phyloP scores from a whole-genome alignment of 495 filamentous ascomycete species.

The Paragyromitra xinjiangensis region DNA sequence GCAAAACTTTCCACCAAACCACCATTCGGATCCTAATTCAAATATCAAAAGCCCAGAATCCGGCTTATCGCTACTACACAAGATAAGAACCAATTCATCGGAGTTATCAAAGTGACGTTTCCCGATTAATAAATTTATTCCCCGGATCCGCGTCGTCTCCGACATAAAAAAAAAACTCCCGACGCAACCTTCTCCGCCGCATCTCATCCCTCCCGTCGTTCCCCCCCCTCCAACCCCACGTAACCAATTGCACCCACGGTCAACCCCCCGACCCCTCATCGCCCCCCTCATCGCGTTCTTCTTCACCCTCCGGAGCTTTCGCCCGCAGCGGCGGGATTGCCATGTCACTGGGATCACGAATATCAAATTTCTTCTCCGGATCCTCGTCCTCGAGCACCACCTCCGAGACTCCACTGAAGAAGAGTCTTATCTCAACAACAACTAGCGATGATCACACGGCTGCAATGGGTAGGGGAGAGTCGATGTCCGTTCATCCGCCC shows the following conservation, averaged over 20 bases:
- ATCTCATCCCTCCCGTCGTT: neutral
- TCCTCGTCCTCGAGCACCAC: slow-evolving; percentile 47
- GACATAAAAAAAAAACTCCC: slow-evolving; percentile 17
- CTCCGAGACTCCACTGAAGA: slow-evolving; percentile 38
- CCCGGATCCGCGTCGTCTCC: slow-evolving; percentile 8
- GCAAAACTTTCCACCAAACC: neutral
- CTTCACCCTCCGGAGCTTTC: slow-evolving; percentile 20
- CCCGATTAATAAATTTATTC: neutral
- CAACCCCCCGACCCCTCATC: slow-evolving; percentile 11
- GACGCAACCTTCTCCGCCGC: slow-evolving; percentile 39
- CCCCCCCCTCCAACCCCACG: slow-evolving; percentile 10
- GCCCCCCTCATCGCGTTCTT: slow-evolving; percentile 7
- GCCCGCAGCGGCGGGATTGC: slow-evolving; percentile 60
- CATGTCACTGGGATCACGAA: slow-evolving; percentile 64
- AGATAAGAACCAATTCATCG: neutral
- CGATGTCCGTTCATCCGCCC: slow-evolving; percentile 40
- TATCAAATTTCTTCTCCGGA: slow-evolving; percentile 61
- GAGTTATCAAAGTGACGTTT: slow-evolving; percentile 22
- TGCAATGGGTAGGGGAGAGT: slow-evolving; percentile 24
- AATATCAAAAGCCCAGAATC: neutral
- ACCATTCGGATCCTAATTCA: neutral
- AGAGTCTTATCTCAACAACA: slow-evolving; percentile 24
- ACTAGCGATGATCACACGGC: slow-evolving; percentile 43
- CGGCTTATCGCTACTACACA: neutral
- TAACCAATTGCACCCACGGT: slow-evolving; percentile 35